phyloP scores from a whole-genome alignment of 768 basidiomycete species.

The Trametes maxima region DNA sequence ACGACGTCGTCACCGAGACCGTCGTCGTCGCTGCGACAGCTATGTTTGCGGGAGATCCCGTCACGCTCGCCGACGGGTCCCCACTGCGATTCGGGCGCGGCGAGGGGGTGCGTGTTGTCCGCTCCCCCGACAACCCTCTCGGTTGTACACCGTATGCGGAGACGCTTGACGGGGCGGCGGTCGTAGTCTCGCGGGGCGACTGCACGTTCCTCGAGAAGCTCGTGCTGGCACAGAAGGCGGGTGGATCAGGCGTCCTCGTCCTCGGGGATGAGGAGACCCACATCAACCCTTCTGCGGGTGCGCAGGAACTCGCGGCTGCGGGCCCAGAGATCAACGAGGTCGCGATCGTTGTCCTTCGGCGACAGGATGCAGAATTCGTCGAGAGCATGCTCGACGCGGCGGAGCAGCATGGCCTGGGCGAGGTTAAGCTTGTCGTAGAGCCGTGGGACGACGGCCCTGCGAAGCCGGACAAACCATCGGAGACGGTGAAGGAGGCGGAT shows the following conservation, averaged over 20 bases:
- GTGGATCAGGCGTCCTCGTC: conserved; percentile 79
- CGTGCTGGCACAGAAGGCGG: conserved; percentile 62
- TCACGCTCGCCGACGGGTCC: conserved; percentile 29
- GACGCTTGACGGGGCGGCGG: conserved; percentile 49
- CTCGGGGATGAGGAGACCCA: conserved; percentile 59
- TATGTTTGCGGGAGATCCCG: conserved; percentile 69
- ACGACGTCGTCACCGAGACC: conserved; percentile 46
- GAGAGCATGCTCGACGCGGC: conserved; percentile 56
- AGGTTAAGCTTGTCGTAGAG: conserved; percentile 56
- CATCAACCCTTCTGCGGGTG: conserved; percentile 68
- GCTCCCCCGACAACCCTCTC: conserved; percentile 51
- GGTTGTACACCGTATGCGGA: conserved; percentile 64
- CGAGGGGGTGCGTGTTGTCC: conserved; percentile 57
- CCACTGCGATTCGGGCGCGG: conserved; percentile 49
- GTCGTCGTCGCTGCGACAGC: conserved; percentile 64
- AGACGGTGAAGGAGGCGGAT: conserved; percentile 24
- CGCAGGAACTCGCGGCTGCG: conserved; percentile 55
- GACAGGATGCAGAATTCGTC: conserved; percentile 54
- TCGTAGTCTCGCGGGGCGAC: conserved; percentile 73
- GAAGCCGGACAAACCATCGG: conserved; percentile 5
- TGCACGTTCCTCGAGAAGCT: conserved; percentile 93
- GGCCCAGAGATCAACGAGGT: conserved; percentile 57
- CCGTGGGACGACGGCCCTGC: conserved; percentile 14
- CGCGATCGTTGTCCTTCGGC: conserved; percentile 60
- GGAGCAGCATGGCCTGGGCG: conserved; percentile 48